Conservation (phyloP, 208 protist genomes). For the Phytomonas serpens region DNA sequence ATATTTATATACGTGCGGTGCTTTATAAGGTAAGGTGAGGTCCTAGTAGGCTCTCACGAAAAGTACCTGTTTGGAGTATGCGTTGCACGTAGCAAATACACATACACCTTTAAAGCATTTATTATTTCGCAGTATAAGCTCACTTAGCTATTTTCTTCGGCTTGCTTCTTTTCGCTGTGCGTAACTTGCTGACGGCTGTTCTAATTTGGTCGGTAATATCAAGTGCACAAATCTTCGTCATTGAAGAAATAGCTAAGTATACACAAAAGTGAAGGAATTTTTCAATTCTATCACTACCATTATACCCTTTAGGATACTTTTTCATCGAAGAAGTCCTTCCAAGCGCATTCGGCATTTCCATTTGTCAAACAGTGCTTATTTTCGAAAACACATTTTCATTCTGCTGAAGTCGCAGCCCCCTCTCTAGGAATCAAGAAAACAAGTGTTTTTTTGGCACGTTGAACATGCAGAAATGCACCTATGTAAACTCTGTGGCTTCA, state of each 20-base stretch:
- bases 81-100: not conserved
- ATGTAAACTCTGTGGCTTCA: not conserved
- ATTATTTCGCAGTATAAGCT: not conserved
- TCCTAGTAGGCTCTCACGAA: not conserved
- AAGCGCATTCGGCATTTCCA: not conserved
- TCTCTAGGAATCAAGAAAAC: not conserved
- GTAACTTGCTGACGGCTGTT: not conserved
- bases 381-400: not conserved
- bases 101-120: not conserved
- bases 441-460: not conserved
- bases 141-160: not conserved
- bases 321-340: not conserved
- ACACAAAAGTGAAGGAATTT: not conserved
- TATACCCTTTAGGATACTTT: not conserved
- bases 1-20: not conserved
- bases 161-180: not conserved
- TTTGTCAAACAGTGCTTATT: not conserved
- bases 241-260: not conserved
- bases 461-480: not conserved
- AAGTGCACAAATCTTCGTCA: not conserved
- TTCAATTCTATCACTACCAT: not conserved
- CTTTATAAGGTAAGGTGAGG: not conserved
- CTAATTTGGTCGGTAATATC: not conserved
- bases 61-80: not conserved
- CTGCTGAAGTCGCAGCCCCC: not conserved